Conservation (phyloP, 768 basidiomycete genomes). For the Kockovaella imperatae region DNA sequence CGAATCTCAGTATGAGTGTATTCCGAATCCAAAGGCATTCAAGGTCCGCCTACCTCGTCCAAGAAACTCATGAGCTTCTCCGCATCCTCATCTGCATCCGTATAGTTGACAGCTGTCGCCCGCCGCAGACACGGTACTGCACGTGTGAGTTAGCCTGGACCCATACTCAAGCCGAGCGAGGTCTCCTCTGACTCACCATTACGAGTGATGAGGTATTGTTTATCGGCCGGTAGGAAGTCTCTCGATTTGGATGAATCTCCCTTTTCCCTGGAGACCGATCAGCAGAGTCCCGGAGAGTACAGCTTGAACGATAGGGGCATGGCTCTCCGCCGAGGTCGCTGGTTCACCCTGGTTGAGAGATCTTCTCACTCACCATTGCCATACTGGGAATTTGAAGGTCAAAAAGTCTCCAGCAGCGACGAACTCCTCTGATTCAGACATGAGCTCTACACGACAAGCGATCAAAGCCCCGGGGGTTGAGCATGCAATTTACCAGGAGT, state of each 20-base stretch:
- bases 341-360: too few species aligned
- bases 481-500: conserved; percentile 60
- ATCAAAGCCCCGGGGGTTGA: not conserved
- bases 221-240: conserved; percentile 89
- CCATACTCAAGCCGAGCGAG: not conserved
- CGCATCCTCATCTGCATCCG: conserved; percentile 91
- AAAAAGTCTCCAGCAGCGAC: conserved; percentile 97
- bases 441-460: not conserved
- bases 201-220: conserved; percentile 91
- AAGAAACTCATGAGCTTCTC: conserved; percentile 78
- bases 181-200: conserved; percentile 50
- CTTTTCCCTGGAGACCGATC: conserved; percentile 63
- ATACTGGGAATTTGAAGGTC: conserved; percentile 95
- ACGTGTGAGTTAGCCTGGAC: not conserved
- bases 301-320: too few species aligned
- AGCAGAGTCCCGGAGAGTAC: conserved; percentile 1
- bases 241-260: conserved; percentile 77
- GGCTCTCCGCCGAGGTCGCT: too few species aligned
- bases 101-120: conserved; percentile 84
- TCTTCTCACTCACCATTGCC: conserved; percentile 67
- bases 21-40: not conserved
- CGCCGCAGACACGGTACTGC: conserved; percentile 91
- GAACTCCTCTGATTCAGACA: conserved; percentile 76
- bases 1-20: conserved; percentile 1
- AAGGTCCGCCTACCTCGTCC: conserved; percentile 45